Evolutionary conservation across 495 filamentous ascomycete species (phyloP).

Genomic region (Haplographium delicatum): DNA sequence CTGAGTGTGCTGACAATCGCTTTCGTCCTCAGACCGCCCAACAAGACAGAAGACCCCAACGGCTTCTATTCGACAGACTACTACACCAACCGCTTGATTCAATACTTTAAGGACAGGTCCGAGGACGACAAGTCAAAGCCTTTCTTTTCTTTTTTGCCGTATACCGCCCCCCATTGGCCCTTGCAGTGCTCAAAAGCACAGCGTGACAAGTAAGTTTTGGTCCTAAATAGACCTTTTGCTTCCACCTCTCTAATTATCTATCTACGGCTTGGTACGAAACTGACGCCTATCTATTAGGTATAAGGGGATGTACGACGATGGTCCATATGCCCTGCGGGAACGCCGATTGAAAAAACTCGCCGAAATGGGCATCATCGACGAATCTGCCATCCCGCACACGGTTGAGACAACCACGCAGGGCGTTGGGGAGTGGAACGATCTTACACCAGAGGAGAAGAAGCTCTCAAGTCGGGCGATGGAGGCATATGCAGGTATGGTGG

Average conservation of each 20-base stretch:
- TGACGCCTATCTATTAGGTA: too few relatives aligned
- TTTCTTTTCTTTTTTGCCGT: slow-evolving; percentile 56
- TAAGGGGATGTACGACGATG: slow-evolving; percentile 53
- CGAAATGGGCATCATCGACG: slow-evolving; percentile 33
- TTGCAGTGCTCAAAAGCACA: too few relatives aligned
- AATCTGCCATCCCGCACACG: slow-evolving; percentile 40
- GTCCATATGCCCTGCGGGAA: slow-evolving; percentile 47
- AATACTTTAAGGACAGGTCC: slow-evolving; percentile 50
- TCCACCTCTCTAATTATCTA: too few relatives aligned
- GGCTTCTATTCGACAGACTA: slow-evolving; percentile 53
- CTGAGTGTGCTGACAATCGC: too few relatives aligned
- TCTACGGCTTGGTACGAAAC: too few relatives aligned
- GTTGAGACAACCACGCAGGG: slow-evolving; percentile 48
- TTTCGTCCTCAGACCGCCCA: too few relatives aligned
- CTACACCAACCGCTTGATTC: slow-evolving; percentile 47
- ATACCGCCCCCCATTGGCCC: slow-evolving; percentile 58
- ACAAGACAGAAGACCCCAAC: too few relatives aligned
- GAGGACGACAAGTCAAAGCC: slow-evolving; percentile 42
- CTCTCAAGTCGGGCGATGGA: slow-evolving; percentile 55
- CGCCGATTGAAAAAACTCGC: slow-evolving; percentile 47
- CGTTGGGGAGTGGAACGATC: slow-evolving; percentile 43
- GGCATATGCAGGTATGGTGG: slow-evolving; percentile 58
- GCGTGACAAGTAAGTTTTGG: too few relatives aligned
- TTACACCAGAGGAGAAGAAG: slow-evolving; percentile 43
- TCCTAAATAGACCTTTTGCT: too few relatives aligned